Conservation (phyloP, 1,284 basidiomycete species). For the Blastosporella zonata region DNA sequence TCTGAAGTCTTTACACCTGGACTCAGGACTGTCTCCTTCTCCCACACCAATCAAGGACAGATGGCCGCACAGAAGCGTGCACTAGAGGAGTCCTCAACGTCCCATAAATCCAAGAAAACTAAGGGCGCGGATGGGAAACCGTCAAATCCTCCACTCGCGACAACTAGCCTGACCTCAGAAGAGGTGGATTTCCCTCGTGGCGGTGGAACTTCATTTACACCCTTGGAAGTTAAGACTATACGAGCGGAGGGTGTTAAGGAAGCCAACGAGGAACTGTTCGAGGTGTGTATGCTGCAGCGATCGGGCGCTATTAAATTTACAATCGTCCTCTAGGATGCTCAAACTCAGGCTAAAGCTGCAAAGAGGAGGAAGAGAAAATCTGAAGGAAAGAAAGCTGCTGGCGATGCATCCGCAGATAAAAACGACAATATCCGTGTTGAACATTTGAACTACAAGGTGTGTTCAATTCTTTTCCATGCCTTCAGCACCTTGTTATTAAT, state of each 20-base stretch:
- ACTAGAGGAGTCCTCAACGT: constrained; percentile 49
- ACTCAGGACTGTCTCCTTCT: not conserved
- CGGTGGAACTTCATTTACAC: constrained; percentile 79
- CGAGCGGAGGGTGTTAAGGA: constrained; percentile 84
- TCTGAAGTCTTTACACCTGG: not conserved
- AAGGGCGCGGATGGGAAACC: constrained; percentile 27
- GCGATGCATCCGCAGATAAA: constrained; percentile 34
- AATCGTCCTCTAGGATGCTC: constrained; percentile 30
- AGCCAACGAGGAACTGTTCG: constrained; percentile 77
- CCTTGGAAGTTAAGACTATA: constrained; percentile 87
- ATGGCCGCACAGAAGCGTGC: constrained; percentile 59
- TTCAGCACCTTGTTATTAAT: not conserved
- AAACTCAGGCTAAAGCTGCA: constrained; percentile 42
- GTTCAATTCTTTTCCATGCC: constrained; percentile 12
- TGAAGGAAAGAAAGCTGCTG: constrained; percentile 31
- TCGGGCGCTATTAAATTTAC: constrained; percentile 7
- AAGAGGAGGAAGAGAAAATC: constrained; percentile 50
- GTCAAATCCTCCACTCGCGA: constrained; percentile 17
- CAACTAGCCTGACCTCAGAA: constrained; percentile 49
- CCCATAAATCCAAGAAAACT: constrained; percentile 55
- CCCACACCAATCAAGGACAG: not conserved
- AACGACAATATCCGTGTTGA: constrained; percentile 70
- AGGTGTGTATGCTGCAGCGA: constrained; percentile 37
- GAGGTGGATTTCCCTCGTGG: constrained; percentile 96
- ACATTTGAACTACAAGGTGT: constrained; percentile 91